Percentiles rank a stretch among this genome's conserved stretches.
These are phyloP conservation scores for Globisporangium nunn DNA, from an alignment of 352 stramenopile species.

Conservation along the genomic window DNA sequence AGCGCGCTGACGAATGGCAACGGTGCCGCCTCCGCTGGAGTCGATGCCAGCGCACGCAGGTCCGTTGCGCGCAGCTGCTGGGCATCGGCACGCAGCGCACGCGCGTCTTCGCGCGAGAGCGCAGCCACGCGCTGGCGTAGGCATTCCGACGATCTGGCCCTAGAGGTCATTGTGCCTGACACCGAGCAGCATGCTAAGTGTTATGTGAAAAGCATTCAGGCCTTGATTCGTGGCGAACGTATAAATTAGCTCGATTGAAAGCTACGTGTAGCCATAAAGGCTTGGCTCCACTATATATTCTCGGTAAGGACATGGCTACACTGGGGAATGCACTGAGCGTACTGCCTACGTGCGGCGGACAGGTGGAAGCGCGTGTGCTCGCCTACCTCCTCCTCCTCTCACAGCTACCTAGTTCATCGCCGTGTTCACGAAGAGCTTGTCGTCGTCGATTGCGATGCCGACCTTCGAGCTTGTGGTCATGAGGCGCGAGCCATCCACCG, in stretches of 20 bases:
- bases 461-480: constrained; percentile 50
- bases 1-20: constrained; percentile 24
- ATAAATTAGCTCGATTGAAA: too few species aligned
- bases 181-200: too few species aligned
- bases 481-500: constrained; percentile 20
- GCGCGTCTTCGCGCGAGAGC: constrained; percentile 1
- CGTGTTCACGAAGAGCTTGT: constrained; percentile 56
- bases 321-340: too few species aligned
- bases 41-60: constrained; percentile 30
- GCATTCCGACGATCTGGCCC: not conserved
- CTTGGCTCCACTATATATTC: too few species aligned
- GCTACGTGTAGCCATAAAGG: too few species aligned
- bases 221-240: too few species aligned
- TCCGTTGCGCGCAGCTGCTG: constrained; percentile 31
- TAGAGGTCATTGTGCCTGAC: not conserved
- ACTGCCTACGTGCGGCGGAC: too few species aligned
- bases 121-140: not conserved
- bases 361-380: too few species aligned
- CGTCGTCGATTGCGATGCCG: constrained; percentile 36
- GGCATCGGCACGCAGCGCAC: constrained; percentile 16
- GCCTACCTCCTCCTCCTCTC: not conserved
- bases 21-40: constrained; percentile 32
- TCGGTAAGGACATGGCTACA: too few species aligned
- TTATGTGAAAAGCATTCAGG: too few species aligned
- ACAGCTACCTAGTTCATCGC: constrained; percentile 14